Evolutionary conservation across 1,284 basidiomycete genomes (phyloP), one percentile per base, ranked within the genome.

Genomic region (Kalmanozyma brasiliensis): DNA sequence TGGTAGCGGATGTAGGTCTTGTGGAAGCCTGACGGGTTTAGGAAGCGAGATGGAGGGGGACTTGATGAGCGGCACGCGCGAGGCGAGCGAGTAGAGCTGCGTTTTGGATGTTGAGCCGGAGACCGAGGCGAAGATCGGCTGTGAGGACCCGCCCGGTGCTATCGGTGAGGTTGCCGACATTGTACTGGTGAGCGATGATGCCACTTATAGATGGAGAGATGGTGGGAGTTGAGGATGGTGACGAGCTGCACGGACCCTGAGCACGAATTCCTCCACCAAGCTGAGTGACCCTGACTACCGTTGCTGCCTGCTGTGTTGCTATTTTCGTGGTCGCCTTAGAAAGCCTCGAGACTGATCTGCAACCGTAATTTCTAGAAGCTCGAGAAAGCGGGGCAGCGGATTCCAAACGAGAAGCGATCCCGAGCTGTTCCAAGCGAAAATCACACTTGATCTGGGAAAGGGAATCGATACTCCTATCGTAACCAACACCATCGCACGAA

Each of bases 1-100:
- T 8, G 76, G 76, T 4, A 78, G 64, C 4, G 76, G 76, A 38
- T 78, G 76, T 14, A 78, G 57, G 22, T 68, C 63, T 6, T 35
- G 19, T 2, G 72, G 68, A 9, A 73, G 49, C 29, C 40, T 41
- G 36, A 66, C 37, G 11, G 66, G 66, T 8, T 35, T 47, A 6
- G 74, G 69, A 0, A 73, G 33, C 10, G 58, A 58, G 36, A 75
- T 30, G 2, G 72, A 57, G 35, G 64, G 76, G 0, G 70, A 74
- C 34, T 74, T 74, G 69, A 78, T 74, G 17, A 78, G 64, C 1
- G 75, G 76, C 1, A 76, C 56, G 13, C 57, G 57, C 1, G 67
- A 41, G 24, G 72, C 59, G n/a, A 66, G 60, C 11, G 68, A 32
- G 60, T 78, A 78, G 30, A 77, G 69, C 20, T 49, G 44, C 19